phyloP scores from a whole-genome alignment of 2,329 filamentous ascomycete species.

The Fusarium sp. region DNA sequence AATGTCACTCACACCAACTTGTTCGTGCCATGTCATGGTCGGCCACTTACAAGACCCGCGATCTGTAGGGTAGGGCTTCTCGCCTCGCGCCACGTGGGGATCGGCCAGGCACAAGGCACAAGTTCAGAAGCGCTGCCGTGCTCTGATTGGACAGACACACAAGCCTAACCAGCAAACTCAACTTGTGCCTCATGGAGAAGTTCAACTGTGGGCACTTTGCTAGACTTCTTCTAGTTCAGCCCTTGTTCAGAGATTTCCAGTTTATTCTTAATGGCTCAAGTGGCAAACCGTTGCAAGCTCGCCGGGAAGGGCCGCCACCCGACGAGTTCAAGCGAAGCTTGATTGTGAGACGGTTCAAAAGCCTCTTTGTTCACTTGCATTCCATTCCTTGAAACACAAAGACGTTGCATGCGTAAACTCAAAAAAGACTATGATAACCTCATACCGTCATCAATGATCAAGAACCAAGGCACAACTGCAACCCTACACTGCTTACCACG shows the following conservation, averaged over 20 bases:
- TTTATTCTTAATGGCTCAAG: background rate
- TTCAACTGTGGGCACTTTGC: conserved; percentile 2
- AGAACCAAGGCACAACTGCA: too few species aligned
- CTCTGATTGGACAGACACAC: conserved; percentile 32
- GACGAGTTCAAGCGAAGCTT: conserved; percentile 20
- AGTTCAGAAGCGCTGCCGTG: conserved; percentile 20
- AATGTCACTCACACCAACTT: conserved; percentile 20
- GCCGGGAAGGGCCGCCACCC: conserved; percentile 17
- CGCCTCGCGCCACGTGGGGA: conserved; percentile 41
- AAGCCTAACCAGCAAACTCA: conserved; percentile 15
- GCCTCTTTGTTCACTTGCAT: background rate
- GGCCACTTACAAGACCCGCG: too few species aligned
- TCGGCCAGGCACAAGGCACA: conserved; percentile 41
- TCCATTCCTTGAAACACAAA: too few species aligned
- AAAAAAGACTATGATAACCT: too few species aligned
- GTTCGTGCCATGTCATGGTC: background rate
- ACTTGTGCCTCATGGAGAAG: conserved; percentile 25
- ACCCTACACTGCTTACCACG: too few species aligned
- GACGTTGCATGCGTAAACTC: too few species aligned
- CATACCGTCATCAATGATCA: too few species aligned
- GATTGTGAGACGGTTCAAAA: conserved; percentile 3
- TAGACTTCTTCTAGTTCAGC: too few species aligned
- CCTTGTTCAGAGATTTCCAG: too few species aligned
- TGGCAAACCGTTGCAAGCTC: conserved; percentile 9
- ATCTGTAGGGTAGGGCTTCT: conserved; percentile 26